Percentiles rank a stretch among this genome's conserved stretches.
Evolutionary conservation across 2,329 filamentous ascomycete genomes (phyloP).

Genomic region (Knoxdaviesia capensis): DNA sequence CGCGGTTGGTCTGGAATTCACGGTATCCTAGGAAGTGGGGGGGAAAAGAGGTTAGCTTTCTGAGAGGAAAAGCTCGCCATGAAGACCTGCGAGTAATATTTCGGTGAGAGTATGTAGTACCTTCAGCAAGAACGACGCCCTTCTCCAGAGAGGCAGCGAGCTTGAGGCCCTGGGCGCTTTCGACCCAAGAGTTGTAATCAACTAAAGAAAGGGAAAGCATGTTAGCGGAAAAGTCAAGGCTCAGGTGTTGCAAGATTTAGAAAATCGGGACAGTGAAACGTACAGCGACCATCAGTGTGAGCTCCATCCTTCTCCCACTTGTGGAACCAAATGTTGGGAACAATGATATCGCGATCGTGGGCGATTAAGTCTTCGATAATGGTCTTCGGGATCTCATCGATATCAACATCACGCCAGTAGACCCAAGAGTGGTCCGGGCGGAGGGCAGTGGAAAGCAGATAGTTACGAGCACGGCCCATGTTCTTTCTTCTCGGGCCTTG

Average conservation of each 20-base stretch:
- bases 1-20: slow-evolving; percentile 76
- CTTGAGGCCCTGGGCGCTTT: slow-evolving; percentile 67
- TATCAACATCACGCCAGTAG: slow-evolving; percentile 96
- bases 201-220: slow-evolving; percentile 28
- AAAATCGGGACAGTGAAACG: slow-evolving; percentile 14
- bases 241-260: background rate
- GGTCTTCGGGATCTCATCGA: slow-evolving; percentile 67
- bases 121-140: slow-evolving; percentile 74
- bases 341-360: slow-evolving; percentile 80
- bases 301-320: slow-evolving; percentile 53
- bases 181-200: slow-evolving; percentile 98
- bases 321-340: slow-evolving; percentile 97
- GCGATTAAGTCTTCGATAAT: slow-evolving; percentile 92
- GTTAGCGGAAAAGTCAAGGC: slow-evolving; percentile 7
- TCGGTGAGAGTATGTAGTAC: slow-evolving; percentile 17
- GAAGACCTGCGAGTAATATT: slow-evolving; percentile 2
- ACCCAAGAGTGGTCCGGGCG: slow-evolving; percentile 96
- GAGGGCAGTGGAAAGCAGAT: slow-evolving; percentile 62
- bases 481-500: slow-evolving; percentile 80
- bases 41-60: background rate
- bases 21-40: slow-evolving; percentile 50
- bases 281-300: slow-evolving; percentile 91
- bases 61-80: background rate
- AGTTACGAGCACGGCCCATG: slow-evolving; percentile 83
- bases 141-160: slow-evolving; percentile 56